Conservation (phyloP, 345 rosid genomes). For the Eutrema japonicum region DNA sequence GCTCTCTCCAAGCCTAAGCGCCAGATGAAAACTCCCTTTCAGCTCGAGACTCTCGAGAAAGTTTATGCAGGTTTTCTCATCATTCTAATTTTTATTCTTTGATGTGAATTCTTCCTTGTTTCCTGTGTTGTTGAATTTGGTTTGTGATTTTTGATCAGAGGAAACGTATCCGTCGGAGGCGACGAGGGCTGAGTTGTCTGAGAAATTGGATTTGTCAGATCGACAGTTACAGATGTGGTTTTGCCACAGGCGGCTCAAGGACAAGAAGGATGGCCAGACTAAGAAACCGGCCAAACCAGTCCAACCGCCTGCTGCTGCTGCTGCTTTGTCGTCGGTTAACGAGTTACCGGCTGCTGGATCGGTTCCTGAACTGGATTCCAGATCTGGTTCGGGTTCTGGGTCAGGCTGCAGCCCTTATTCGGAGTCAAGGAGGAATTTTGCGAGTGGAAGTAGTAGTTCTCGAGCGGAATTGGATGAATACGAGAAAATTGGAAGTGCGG, state of each 20-base stretch:
- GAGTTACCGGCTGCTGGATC: conserved; percentile 48
- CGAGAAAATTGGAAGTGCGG: conserved; percentile 50
- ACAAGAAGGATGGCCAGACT: conserved; percentile 66
- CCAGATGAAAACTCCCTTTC: conserved; percentile 98
- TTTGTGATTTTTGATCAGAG: conserved; percentile 51
- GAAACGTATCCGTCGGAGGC: conserved; percentile 88
- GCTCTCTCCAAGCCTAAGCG: conserved; percentile 78
- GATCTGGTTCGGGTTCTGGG: conserved; percentile 67
- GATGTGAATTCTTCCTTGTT: conserved; percentile 13
- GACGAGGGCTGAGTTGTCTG: conserved; percentile 70
- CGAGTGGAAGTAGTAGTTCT: conserved; percentile 45
- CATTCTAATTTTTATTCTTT: neutral
- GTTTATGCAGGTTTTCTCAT: conserved; percentile 58
- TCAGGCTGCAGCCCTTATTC: conserved; percentile 76
- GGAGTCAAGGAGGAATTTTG: conserved; percentile 54
- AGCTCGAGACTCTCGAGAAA: conserved; percentile 85
- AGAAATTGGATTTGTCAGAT: conserved; percentile 83
- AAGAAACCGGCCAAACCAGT: conserved; percentile 57
- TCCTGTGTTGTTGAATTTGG: neutral
- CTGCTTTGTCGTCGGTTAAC: conserved; percentile 54
- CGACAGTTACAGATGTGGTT: conserved; percentile 99
- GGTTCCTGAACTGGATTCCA: conserved; percentile 67
- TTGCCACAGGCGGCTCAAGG: conserved; percentile 96
- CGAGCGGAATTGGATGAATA: conserved; percentile 58
- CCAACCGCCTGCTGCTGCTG: conserved; percentile 29